Conservation (phyloP, 306 rosid genomes). For the Pachyrhizus erosus region DNA sequence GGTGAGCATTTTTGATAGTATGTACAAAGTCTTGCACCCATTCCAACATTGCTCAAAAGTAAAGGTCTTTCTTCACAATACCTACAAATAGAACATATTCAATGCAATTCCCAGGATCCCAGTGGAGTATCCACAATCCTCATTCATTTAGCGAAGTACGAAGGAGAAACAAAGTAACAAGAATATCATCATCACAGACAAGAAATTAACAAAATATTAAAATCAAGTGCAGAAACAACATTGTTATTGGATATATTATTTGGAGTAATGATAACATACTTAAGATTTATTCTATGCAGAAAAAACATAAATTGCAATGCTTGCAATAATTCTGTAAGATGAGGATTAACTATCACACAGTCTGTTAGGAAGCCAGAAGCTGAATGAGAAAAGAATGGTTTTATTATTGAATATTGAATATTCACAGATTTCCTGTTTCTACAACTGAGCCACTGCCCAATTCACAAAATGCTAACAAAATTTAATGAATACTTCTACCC, state of each 20-base stretch:
- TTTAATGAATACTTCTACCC: neutral
- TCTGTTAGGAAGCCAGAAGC: neutral
- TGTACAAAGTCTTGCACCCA: slow-evolving; percentile 98
- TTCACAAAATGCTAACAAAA: neutral
- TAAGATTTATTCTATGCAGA: slow-evolving; percentile 11
- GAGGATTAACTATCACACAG: slow-evolving; percentile 4
- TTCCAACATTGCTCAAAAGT: slow-evolving; percentile 88
- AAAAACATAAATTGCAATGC: neutral
- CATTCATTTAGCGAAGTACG: slow-evolving; percentile 10
- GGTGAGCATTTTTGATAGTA: slow-evolving; percentile 87
- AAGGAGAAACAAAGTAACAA: slow-evolving; percentile 24
- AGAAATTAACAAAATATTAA: slow-evolving; percentile 6
- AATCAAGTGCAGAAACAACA: neutral
- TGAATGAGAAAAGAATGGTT: neutral
- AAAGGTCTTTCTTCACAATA: slow-evolving; percentile 98
- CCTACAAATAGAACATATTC: slow-evolving; percentile 55
- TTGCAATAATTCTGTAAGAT: neutral
- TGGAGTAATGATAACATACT: neutral
- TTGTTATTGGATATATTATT: slow-evolving; percentile 24
- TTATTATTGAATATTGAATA: neutral
- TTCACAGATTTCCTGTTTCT: neutral
- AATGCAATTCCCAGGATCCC: slow-evolving; percentile 8
- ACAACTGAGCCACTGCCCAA: neutral
- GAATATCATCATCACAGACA: neutral
- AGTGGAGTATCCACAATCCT: slow-evolving; percentile 18